Percentiles rank a stretch among this genome's conserved stretches.
Conservation (phyloP, 2,329 filamentous ascomycete species). For the Cladosporium phlei region DNA sequence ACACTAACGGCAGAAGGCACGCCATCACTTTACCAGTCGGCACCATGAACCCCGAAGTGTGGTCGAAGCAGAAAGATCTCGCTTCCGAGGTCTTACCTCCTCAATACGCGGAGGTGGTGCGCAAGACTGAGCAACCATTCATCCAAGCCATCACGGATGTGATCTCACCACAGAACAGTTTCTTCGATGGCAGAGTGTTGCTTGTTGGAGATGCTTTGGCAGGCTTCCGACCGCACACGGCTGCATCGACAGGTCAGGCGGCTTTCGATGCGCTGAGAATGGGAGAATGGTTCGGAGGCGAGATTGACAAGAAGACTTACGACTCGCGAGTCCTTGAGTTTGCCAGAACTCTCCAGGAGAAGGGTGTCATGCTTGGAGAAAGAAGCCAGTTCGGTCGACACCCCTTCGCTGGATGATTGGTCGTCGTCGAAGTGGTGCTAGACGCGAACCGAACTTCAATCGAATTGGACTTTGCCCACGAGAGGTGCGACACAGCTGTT, state of each 20-base stretch:
- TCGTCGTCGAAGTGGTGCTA: too few relatives aligned
- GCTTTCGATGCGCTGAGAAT: conserved; percentile 42
- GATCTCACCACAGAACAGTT: conserved; percentile 35
- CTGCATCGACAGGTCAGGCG: conserved; percentile 45
- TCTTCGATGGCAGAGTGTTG: conserved; percentile 39
- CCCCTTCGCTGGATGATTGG: conserved; percentile 22
- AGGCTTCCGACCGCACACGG: conserved; percentile 45
- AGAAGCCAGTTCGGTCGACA: conserved; percentile 38
- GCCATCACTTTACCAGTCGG: conserved; percentile 42
- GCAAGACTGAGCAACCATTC: conserved; percentile 39
- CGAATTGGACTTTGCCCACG: too few relatives aligned
- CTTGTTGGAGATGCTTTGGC: conserved; percentile 46
- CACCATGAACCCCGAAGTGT: conserved; percentile 35
- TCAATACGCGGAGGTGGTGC: conserved; percentile 41
- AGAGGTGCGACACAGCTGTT: too few relatives aligned
- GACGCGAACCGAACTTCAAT: too few relatives aligned
- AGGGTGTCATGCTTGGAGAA: conserved; percentile 38
- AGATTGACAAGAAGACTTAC: conserved; percentile 34
- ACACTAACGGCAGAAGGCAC: conserved; percentile 37
- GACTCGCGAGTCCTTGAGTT: conserved; percentile 34
- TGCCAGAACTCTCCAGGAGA: conserved; percentile 35
- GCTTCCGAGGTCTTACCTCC: conserved; percentile 33
- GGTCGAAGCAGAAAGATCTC: conserved; percentile 34
- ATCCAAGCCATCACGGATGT: conserved; percentile 45
- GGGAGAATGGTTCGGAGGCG: conserved; percentile 37